Conservation (phyloP, 1,284 basidiomycete species). For the Leccinum pseudoinsigne region DNA sequence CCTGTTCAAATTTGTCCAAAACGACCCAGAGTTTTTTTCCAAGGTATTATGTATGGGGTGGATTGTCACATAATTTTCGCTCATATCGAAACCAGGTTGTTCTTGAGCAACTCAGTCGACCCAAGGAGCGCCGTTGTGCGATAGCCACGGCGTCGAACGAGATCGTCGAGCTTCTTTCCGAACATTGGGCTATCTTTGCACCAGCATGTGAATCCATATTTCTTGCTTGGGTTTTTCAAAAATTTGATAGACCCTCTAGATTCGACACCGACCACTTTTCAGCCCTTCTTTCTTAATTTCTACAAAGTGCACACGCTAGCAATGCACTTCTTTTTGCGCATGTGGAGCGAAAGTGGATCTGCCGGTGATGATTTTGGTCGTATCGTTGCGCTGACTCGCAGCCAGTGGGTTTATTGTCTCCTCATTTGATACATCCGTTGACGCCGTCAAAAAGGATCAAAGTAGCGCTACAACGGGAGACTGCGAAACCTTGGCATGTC, state of each 20-base stretch:
- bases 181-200: constrained; percentile 83
- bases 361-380: constrained; percentile 79
- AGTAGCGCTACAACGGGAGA: constrained; percentile 76
- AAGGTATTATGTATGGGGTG: constrained; percentile 50
- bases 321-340: constrained; percentile 87
- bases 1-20: constrained; percentile 73
- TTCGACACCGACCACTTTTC: constrained; percentile 81
- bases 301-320: constrained; percentile 81
- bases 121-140: constrained; percentile 79
- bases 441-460: constrained; percentile 55
- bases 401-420: constrained; percentile 63
- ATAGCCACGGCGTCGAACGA: constrained; percentile 86
- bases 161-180: constrained; percentile 84
- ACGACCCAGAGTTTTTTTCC: constrained; percentile 79
- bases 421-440: constrained; percentile 11
- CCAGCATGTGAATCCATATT: constrained; percentile 60
- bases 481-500: constrained; percentile 79
- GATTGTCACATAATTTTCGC: neutral
- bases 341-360: constrained; percentile 95
- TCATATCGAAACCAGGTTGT: constrained; percentile 53
- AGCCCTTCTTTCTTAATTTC: constrained; percentile 91
- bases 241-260: constrained; percentile 43
- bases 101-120: constrained; percentile 82
- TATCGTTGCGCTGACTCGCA: constrained; percentile 80
- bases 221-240: constrained; percentile 8